A percentile compares a stretch with the other conserved stretches of the same genome.
Evolutionary conservation across 169 alveolate genomes (phyloP).

Genomic region (Plasmodium coatneyi): DNA sequence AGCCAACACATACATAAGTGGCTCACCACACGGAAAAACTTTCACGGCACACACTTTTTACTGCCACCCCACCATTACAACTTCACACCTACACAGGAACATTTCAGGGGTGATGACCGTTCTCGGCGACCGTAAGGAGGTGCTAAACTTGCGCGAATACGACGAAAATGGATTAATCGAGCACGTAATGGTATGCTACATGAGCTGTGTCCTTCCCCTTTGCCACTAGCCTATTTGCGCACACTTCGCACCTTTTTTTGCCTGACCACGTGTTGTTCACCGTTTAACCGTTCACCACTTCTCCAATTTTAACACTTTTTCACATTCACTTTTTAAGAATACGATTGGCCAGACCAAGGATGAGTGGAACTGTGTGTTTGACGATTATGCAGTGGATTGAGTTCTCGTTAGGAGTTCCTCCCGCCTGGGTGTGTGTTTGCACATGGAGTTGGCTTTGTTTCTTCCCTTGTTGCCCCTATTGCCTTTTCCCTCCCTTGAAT

Average conservation of each 20-base stretch:
- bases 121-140: slow-evolving; percentile 23
- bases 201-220: not conserved
- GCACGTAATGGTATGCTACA: slow-evolving; percentile 25
- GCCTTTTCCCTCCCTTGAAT: not conserved
- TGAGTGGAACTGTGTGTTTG: slow-evolving; percentile 36
- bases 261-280: not conserved
- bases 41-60: not conserved
- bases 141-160: slow-evolving; percentile 23
- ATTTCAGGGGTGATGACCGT: slow-evolving; percentile 30
- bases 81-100: slow-evolving; percentile 1
- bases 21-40: not conserved
- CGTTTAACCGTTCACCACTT: not conserved
- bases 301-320: not conserved
- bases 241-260: not conserved
- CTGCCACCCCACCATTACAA: not conserved
- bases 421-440: not conserved
- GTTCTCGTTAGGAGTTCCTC: not conserved
- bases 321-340: slow-evolving; percentile 26
- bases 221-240: not conserved
- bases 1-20: not conserved
- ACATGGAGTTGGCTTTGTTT: not conserved
- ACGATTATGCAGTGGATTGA: not conserved
- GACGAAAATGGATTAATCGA: slow-evolving; percentile 22
- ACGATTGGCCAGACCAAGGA: slow-evolving; percentile 21
- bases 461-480: not conserved